These are phyloP conservation scores for Vicia villosa DNA, from an alignment of 306 rosid genomes.

Conservation along the genomic window DNA sequence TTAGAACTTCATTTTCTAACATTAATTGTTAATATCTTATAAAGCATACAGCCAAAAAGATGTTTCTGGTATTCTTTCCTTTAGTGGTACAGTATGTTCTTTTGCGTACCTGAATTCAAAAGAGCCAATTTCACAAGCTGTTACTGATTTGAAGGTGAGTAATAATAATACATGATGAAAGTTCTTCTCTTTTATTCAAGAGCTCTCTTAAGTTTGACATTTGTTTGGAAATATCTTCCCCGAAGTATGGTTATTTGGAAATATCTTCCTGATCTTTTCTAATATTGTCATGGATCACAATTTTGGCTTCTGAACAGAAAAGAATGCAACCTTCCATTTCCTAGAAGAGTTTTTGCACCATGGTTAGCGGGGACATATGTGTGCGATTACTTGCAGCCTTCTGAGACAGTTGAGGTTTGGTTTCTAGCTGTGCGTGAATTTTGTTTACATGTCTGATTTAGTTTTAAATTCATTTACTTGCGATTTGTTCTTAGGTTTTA, in stretches of 20 bases:
- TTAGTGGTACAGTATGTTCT: slow-evolving; percentile 78
- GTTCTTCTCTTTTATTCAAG: slow-evolving; percentile 21
- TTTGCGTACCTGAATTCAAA: slow-evolving; percentile 75
- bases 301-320: slow-evolving; percentile 55
- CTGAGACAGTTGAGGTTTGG: slow-evolving; percentile 81
- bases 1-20: slow-evolving; percentile 33
- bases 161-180: not conserved
- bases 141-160: slow-evolving; percentile 76
- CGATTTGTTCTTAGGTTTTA: slow-evolving; percentile 43
- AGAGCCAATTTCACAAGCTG: slow-evolving; percentile 79
- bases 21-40: slow-evolving; percentile 37
- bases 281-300: slow-evolving; percentile 17
- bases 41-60: slow-evolving; percentile 74
- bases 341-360: slow-evolving; percentile 88
- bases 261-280: slow-evolving; percentile 21
- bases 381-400: slow-evolving; percentile 89
- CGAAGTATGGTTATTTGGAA: slow-evolving; percentile 12
- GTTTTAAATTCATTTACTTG: slow-evolving; percentile 17
- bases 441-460: slow-evolving; percentile 26
- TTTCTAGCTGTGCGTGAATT: slow-evolving; percentile 21
- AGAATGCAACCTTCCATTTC: slow-evolving; percentile 70
- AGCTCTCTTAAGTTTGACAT: slow-evolving; percentile 3
- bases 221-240: slow-evolving; percentile 21
- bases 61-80: slow-evolving; percentile 63
- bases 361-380: slow-evolving; percentile 75